Evolutionary conservation across 1,139 yeast genomes (phyloP).

Genomic region (Magnusiomyces paraingens): DNA sequence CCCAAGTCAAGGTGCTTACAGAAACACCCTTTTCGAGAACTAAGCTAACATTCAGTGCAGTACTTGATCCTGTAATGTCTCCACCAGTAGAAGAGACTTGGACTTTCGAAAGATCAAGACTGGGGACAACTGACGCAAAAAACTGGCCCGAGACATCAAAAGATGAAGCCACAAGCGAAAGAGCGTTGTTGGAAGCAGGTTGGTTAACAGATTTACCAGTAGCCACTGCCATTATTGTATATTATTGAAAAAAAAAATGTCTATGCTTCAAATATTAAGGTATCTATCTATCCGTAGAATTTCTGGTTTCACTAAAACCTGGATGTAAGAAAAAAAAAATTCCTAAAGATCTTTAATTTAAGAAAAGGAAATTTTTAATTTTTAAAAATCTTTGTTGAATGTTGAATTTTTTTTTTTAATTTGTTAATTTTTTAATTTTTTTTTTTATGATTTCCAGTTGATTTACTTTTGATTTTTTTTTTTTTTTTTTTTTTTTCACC

Average conservation of each 20-base stretch:
- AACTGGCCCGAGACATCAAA: slow-evolving; percentile 54
- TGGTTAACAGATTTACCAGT: not conserved
- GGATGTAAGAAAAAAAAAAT: no score
- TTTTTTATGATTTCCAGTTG: no score
- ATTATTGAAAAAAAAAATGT: no score
- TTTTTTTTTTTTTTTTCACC: not conserved
- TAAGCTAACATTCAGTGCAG: slow-evolving; percentile 21
- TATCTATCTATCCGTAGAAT: no score
- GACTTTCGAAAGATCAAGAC: slow-evolving; percentile 68
- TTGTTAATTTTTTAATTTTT: not conserved
- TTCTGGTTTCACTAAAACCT: no score
- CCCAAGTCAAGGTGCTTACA: slow-evolving; percentile 56
- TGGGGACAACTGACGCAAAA: slow-evolving; percentile 61
- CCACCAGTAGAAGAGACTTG: slow-evolving; percentile 37
- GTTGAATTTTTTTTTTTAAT: not conserved
- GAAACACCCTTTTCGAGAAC: slow-evolving; percentile 49
- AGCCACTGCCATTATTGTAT: no score
- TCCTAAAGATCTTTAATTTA: no score
- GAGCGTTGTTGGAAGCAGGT: slow-evolving; percentile 4
- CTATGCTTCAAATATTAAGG: no score
- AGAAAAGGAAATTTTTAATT: no score
- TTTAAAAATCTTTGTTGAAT: no score
- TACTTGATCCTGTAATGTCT: slow-evolving; percentile 12
- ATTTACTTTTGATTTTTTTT: not conserved
- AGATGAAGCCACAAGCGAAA: slow-evolving; percentile 26